Evolutionary conservation across 192 early-diverging fungal genomes (phyloP).

Genomic region (Linnemannia elongata): DNA sequence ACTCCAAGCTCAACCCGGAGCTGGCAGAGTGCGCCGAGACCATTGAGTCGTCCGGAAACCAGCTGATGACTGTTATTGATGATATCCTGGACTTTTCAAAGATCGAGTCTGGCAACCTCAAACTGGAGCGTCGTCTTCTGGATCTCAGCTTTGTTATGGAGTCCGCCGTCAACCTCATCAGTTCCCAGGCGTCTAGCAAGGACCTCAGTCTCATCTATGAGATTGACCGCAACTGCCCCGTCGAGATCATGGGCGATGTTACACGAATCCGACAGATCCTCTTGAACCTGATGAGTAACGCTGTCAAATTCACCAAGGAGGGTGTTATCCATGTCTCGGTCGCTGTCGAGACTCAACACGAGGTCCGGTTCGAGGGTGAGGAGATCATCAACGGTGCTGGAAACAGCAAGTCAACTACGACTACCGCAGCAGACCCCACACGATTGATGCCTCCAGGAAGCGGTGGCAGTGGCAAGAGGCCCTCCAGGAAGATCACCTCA

Average conservation of each 20-base stretch:
- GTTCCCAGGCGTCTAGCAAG: conserved; percentile 73
- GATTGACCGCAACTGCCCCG: conserved; percentile 63
- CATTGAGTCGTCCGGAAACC: conserved; percentile 59
- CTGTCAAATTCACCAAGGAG: conserved; percentile 67
- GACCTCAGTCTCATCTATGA: conserved; percentile 66
- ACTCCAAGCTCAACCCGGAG: conserved; percentile 77
- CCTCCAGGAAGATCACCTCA: neutral
- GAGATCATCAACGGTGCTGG: neutral
- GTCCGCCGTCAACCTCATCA: conserved; percentile 73
- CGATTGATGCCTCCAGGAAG: conserved; percentile 13
- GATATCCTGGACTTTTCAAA: conserved; percentile 79
- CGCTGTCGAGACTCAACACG: conserved; percentile 28
- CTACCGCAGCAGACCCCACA: conserved; percentile 1
- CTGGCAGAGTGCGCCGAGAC: conserved; percentile 73
- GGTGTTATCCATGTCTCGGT: conserved; percentile 56
- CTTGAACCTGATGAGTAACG: conserved; percentile 67
- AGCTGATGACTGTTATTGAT: conserved; percentile 63
- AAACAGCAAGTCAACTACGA: neutral
- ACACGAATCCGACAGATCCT: conserved; percentile 68
- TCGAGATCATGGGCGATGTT: conserved; percentile 63
- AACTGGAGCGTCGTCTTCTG: conserved; percentile 73
- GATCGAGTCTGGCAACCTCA: conserved; percentile 84
- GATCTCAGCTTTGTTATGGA: conserved; percentile 70
- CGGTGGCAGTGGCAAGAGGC: neutral
- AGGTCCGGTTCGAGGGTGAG: conserved; percentile 29